Evolutionary conservation across 2,329 filamentous ascomycete species (phyloP).

Genomic region (Bipolaris victoriae): DNA sequence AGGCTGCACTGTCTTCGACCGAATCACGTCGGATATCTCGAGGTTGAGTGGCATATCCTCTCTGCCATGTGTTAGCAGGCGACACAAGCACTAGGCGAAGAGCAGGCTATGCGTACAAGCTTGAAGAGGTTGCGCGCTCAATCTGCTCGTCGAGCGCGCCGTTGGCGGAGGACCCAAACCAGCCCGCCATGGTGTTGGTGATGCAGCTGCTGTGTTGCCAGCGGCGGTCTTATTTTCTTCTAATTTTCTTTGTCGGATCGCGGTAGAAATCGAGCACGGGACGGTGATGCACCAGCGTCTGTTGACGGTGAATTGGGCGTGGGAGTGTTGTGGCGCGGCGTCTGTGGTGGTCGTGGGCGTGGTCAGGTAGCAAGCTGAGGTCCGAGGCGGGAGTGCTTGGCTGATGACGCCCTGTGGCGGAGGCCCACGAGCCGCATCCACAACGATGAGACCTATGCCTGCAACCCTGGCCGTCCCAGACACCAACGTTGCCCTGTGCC

Average conservation of each 20-base stretch:
- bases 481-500: background rate
- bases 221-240: background rate
- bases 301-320: background rate
- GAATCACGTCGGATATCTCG: constrained; percentile 96
- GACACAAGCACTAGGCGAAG: background rate
- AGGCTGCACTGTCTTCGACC: constrained; percentile 95
- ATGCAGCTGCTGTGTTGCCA: constrained; percentile 4
- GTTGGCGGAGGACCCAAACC: constrained; percentile 84
- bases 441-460: constrained; percentile 3
- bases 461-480: constrained; percentile 10
- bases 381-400: constrained; percentile 11
- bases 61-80: constrained; percentile 54
- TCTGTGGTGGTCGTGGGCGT: constrained; percentile 4
- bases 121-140: constrained; percentile 91
- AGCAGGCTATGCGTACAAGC: constrained; percentile 66
- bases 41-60: constrained; percentile 97
- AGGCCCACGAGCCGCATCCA: constrained; percentile 16
- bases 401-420: constrained; percentile 20
- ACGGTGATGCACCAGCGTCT: background rate
- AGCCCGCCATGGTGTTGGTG: constrained; percentile 77
- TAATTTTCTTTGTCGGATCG: background rate
- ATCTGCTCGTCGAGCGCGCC: constrained; percentile 96
- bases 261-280: no score
- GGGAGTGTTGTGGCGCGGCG: constrained; percentile 1
- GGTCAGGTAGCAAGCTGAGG: constrained; percentile 20